phyloP scores from a whole-genome alignment of 805 yeast species.

The Cyberlindnera meyerae region DNA sequence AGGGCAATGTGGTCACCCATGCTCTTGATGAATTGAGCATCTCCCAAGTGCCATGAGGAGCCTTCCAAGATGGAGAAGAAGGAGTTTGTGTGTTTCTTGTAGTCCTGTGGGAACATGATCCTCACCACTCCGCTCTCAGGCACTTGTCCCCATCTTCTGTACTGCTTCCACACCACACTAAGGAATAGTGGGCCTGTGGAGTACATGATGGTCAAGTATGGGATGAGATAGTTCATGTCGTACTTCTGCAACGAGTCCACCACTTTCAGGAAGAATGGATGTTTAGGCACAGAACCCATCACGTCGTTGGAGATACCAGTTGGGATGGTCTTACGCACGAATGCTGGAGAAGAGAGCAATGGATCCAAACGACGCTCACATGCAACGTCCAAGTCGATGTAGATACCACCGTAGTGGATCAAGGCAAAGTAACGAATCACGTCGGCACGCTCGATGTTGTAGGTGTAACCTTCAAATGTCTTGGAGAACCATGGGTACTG shows the following conservation, averaged over 20 bases:
- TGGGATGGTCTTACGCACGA: constrained; percentile 82
- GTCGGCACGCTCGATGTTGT: constrained; percentile 86
- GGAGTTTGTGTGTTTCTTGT: constrained; percentile 54
- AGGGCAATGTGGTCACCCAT: constrained; percentile 70
- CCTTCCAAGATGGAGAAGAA: constrained; percentile 77
- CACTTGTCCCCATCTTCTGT: constrained; percentile 67
- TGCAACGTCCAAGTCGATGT: constrained; percentile 87
- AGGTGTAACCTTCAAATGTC: constrained; percentile 72
- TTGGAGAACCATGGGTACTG: constrained; percentile 82
- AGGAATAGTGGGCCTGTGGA: constrained; percentile 89
- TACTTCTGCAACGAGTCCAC: constrained; percentile 58
- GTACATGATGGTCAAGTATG: constrained; percentile 88
- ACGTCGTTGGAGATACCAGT: constrained; percentile 92
- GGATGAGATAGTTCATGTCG: constrained; percentile 73
- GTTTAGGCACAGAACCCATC: constrained; percentile 83
- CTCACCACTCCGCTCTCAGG: constrained; percentile 62
- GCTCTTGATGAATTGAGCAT: constrained; percentile 71
- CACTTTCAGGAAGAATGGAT: constrained; percentile 75
- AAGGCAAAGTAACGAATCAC: constrained; percentile 84
- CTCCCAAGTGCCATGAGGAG: constrained; percentile 89
- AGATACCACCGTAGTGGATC: constrained; percentile 82
- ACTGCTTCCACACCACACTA: constrained; percentile 83
- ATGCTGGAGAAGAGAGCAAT: constrained; percentile 73
- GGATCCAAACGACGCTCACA: constrained; percentile 79
- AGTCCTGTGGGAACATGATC: constrained; percentile 68